Conservation (phyloP, 306 rosid genomes). For the Betula pendula region DNA sequence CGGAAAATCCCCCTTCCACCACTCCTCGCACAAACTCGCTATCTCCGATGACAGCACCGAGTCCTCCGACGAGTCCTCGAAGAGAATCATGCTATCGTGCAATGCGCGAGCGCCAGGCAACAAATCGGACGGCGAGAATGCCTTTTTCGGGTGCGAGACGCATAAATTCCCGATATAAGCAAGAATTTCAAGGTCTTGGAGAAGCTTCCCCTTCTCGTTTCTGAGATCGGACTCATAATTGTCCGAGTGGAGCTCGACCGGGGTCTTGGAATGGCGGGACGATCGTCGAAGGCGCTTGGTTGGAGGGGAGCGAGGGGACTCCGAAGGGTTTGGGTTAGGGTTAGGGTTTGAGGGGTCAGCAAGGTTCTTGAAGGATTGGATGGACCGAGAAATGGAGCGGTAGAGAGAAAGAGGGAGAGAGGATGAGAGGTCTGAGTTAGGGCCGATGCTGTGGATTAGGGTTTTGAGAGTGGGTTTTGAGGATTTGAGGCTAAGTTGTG, state of each 20-base stretch:
- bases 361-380: constrained; percentile 47
- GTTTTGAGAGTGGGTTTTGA: constrained; percentile 62
- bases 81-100: constrained; percentile 62
- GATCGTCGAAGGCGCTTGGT: constrained; percentile 65
- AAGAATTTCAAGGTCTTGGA: constrained; percentile 51
- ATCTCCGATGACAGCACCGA: constrained; percentile 52
- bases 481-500: constrained; percentile 53
- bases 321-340: constrained; percentile 17
- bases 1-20: constrained; percentile 82
- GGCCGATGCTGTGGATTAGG: constrained; percentile 59
- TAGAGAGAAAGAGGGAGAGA: constrained; percentile 68
- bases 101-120: constrained; percentile 56
- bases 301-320: constrained; percentile 65
- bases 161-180: constrained; percentile 50
- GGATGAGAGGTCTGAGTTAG: constrained; percentile 54
- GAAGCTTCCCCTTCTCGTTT: constrained; percentile 25
- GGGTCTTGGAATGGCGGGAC: constrained; percentile 42
- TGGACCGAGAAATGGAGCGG: constrained; percentile 43
- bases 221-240: constrained; percentile 13
- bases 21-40: constrained; percentile 63
- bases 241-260: constrained; percentile 13
- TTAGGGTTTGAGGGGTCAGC: constrained; percentile 23
- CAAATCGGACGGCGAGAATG: constrained; percentile 47
- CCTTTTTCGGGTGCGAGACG: constrained; percentile 59
- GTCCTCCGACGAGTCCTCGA: constrained; percentile 47